A percentile compares a stretch with the other conserved stretches of the same genome.
These are phyloP conservation scores for Aquilaria agallochum DNA, from an alignment of 441 rosid genomes.

Conservation along the genomic window DNA sequence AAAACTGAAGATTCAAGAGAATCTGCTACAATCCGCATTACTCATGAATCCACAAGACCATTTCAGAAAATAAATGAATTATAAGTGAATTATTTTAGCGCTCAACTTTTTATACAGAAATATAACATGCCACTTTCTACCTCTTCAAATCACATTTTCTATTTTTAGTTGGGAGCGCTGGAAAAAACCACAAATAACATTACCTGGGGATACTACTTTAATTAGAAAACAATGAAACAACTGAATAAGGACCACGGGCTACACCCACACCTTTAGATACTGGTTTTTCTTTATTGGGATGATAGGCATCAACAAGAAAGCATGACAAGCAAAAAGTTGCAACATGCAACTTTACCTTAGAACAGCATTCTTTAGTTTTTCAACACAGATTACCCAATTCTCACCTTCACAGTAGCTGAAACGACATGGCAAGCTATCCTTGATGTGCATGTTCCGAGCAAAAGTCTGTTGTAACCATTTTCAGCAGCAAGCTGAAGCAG, in stretches of 20 bases:
- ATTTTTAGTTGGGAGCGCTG: not conserved
- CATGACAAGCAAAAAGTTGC: not conserved
- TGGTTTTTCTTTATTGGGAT: too few relatives aligned
- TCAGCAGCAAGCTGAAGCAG: slow-evolving; percentile 64
- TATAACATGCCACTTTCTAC: not conserved
- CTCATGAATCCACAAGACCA: too few relatives aligned
- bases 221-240: not conserved
- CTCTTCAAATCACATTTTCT: slow-evolving; percentile 8
- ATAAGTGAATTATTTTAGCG: too few relatives aligned
- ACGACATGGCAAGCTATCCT: slow-evolving; percentile 86
- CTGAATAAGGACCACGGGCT: not conserved
- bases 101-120: not conserved
- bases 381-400: slow-evolving; percentile 12
- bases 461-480: slow-evolving; percentile 69
- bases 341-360: not conserved
- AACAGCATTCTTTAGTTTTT: not conserved
- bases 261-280: too few relatives aligned
- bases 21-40: too few relatives aligned
- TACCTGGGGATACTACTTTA: too few relatives aligned
- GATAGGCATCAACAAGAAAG: too few relatives aligned
- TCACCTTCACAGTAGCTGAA: slow-evolving; percentile 88
- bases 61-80: too few relatives aligned
- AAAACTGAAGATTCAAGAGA: not conserved
- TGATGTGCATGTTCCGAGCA: slow-evolving; percentile 75
- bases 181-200: too few relatives aligned